Evolutionary conservation across 139 green algal species (phyloP).

Genomic region (Picochlorum costavermella): DNA sequence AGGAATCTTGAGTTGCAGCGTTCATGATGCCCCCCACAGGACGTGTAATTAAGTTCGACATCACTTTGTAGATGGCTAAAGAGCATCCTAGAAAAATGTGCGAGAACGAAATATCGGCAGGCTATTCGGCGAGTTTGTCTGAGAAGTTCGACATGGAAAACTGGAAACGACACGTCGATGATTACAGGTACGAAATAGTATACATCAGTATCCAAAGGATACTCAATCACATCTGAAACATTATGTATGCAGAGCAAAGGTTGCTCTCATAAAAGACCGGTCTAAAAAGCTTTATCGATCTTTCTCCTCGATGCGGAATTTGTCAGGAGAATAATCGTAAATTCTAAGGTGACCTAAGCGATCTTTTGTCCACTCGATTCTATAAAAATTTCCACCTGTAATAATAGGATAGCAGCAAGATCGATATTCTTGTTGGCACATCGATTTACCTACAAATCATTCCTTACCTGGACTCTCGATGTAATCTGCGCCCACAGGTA

Average conservation of each 20-base stretch:
- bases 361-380: constrained; percentile 25
- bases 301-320: not conserved
- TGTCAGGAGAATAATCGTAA: constrained; percentile 13
- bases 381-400: constrained; percentile 24
- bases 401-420: too few relatives aligned
- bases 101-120: not conserved
- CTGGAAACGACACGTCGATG: constrained; percentile 1
- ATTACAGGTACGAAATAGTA: constrained; percentile 5
- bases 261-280: too few relatives aligned
- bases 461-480: constrained; percentile 19
- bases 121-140: not conserved
- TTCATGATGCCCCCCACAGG: too few relatives aligned
- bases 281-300: too few relatives aligned
- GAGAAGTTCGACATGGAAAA: not conserved
- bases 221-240: not conserved
- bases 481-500: constrained; percentile 28
- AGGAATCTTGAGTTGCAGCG: too few relatives aligned
- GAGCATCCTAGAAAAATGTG: not conserved
- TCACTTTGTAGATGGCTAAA: too few relatives aligned
- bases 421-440: too few relatives aligned
- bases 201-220: not conserved
- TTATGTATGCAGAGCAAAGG: not conserved
- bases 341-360: constrained; percentile 13
- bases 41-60: too few relatives aligned
- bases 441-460: not conserved